A percentile compares a stretch with the other conserved stretches of the same genome.
Evolutionary conservation across 2,329 filamentous ascomycete genomes (phyloP).

Genomic region (Arthrinium puccinioides): DNA sequence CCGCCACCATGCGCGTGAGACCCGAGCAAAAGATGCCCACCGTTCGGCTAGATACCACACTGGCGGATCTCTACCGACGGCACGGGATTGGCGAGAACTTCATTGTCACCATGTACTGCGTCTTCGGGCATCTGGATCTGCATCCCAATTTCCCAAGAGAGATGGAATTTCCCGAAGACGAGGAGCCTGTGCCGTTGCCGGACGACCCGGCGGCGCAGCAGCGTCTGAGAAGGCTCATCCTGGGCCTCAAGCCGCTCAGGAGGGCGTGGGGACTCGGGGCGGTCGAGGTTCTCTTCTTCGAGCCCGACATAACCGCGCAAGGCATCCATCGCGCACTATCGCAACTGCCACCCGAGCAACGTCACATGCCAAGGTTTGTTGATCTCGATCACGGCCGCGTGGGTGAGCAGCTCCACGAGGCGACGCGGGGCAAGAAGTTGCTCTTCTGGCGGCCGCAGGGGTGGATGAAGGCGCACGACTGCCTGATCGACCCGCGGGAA

Average conservation of each 20-base stretch:
- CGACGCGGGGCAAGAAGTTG: slow-evolving; percentile 6
- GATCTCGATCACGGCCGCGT: slow-evolving; percentile 7
- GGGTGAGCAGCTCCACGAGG: slow-evolving; percentile 2
- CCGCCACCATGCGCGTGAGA: background rate
- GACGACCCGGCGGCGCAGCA: slow-evolving; percentile 9
- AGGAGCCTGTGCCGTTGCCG: slow-evolving; percentile 14
- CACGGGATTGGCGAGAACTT: slow-evolving; percentile 13
- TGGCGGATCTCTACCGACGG: slow-evolving; percentile 13
- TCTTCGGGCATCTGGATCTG: slow-evolving; percentile 15
- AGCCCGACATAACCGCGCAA: slow-evolving; percentile 10
- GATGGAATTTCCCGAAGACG: slow-evolving; percentile 13
- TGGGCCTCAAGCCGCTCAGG: slow-evolving; percentile 15
- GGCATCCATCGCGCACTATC: slow-evolving; percentile 11
- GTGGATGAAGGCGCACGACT: slow-evolving; percentile 14
- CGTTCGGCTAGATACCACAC: slow-evolving; percentile 12
- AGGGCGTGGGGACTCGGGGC: slow-evolving; percentile 13
- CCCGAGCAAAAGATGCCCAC: slow-evolving; percentile 1
- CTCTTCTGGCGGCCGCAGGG: slow-evolving; percentile 16
- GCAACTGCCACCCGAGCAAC: slow-evolving; percentile 12
- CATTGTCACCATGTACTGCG: slow-evolving; percentile 16
- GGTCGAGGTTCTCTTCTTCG: slow-evolving; percentile 14
- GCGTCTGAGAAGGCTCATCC: slow-evolving; percentile 11
- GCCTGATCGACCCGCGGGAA: slow-evolving; percentile 12
- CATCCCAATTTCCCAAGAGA: slow-evolving; percentile 14
- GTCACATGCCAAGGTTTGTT: slow-evolving; percentile 10